Evolutionary conservation across 768 basidiomycete genomes (phyloP).

Genomic region (Leccinum broughii): DNA sequence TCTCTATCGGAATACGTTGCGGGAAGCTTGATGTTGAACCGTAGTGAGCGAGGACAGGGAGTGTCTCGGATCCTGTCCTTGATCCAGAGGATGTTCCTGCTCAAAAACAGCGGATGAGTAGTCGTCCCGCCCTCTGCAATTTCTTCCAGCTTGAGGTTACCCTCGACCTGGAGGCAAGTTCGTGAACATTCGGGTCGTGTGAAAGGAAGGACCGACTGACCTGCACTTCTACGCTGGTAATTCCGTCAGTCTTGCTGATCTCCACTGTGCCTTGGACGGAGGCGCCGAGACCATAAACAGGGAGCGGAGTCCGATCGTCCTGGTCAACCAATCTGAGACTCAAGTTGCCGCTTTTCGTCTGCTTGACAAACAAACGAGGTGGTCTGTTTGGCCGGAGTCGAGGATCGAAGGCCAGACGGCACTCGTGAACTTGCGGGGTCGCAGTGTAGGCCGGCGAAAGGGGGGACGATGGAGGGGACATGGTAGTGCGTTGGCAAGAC

Average conservation of each 20-base stretch:
- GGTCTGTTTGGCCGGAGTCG: slow-evolving; percentile 39
- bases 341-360: slow-evolving; percentile 53
- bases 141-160: slow-evolving; percentile 57
- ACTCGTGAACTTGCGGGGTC: slow-evolving; percentile 54
- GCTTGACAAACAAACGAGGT: slow-evolving; percentile 56
- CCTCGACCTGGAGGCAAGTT: slow-evolving; percentile 51
- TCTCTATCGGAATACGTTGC: slow-evolving; percentile 55
- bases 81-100: slow-evolving; percentile 57
- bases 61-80: slow-evolving; percentile 41
- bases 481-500: slow-evolving; percentile 33
- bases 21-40: slow-evolving; percentile 60
- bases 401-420: slow-evolving; percentile 48
- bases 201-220: slow-evolving; percentile 32
- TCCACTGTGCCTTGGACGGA: slow-evolving; percentile 58
- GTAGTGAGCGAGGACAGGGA: slow-evolving; percentile 52
- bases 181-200: slow-evolving; percentile 1
- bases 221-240: slow-evolving; percentile 66
- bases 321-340: slow-evolving; percentile 55
- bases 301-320: slow-evolving; percentile 49
- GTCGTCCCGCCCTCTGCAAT: slow-evolving; percentile 66
- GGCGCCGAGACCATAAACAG: slow-evolving; percentile 55
- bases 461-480: slow-evolving; percentile 47
- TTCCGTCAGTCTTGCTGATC: slow-evolving; percentile 51
- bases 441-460: slow-evolving; percentile 53
- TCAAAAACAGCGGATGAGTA: slow-evolving; percentile 50